Base-by-base conservation (phyloP, 345 rosid species). In the Anacardium occidentale region DNA sequence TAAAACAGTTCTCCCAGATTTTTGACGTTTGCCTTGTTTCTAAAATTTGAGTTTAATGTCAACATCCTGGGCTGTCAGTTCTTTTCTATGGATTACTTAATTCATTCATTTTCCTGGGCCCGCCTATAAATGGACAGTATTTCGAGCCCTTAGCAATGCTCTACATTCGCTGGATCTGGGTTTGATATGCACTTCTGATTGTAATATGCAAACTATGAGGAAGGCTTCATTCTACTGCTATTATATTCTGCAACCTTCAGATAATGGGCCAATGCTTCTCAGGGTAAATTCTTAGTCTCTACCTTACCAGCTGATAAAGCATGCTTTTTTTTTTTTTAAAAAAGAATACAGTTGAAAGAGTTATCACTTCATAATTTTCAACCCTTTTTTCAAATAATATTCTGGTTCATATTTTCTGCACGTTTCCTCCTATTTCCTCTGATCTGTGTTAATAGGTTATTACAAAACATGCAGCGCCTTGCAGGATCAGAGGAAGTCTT, bases 211-310 rank as follows among this genome's bases (percentile, higher is more conserved):
- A 73, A 81, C 94, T 44, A 85, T 78, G 94, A 77, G 32, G 73
- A 77, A 75, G 61, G 84, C 83, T 64, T 72, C 81, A 32, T 87
- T 91, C 80, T 80, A 75, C 45, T 94, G 94, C 78, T 91, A 83
- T 74, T 93, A 91, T 78, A 77, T 91, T 69, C 98, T 93, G 80
- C 96, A 85, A 79, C 96, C 98, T 52, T 94, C 97, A 74, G 89
- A 85, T 21, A 81, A 84, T 76, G 96, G 98, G 65, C 93, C 90
- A 11, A 88, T 94, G 97, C 89, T 94, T 85, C 91, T 94, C 63
- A 88, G 94, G 94, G 98, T 91, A 77, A 80, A 74, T 40, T 5
- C 45, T 70, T 20, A 62, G 60, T 72, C 56, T n/a, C 79, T 32
- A 20, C 57, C 47, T 63, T 47, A 25, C 26, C 62, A 44, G n/a